Conservation (phyloP, 2,329 filamentous ascomycete genomes). For the Penicillium crustosum region DNA sequence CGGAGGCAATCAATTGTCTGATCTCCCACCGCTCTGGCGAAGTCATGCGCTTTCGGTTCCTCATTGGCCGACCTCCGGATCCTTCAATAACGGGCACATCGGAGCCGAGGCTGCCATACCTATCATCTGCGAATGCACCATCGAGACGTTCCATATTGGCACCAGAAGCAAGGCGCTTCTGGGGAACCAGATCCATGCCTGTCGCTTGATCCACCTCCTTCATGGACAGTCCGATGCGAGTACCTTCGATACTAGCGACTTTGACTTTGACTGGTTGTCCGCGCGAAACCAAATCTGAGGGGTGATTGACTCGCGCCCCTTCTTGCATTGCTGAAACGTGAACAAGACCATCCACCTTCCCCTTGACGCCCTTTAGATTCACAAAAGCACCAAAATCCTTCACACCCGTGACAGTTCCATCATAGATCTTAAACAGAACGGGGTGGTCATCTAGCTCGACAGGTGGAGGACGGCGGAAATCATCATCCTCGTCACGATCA, state of each 20-base stretch:
- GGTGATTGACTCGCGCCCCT: conserved; percentile 84
- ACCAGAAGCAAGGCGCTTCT: conserved; percentile 76
- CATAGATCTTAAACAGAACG: conserved; percentile 81
- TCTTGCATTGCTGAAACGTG: conserved; percentile 88
- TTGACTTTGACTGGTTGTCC: conserved; percentile 91
- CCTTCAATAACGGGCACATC: conserved; percentile 65
- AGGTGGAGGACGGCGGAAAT: conserved; percentile 64
- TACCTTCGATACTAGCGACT: conserved; percentile 79
- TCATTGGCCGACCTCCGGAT: conserved; percentile 54
- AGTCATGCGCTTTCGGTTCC: conserved; percentile 86
- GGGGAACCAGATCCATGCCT: conserved; percentile 77
- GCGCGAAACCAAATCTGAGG: conserved; percentile 77
- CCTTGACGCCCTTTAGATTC: conserved; percentile 80
- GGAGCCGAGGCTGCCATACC: conserved; percentile 55
- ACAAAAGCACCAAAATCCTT: conserved; percentile 97
- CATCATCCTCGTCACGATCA: conserved; percentile 37
- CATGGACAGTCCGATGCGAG: conserved; percentile 86
- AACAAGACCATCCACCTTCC: conserved; percentile 88
- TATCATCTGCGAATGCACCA: conserved; percentile 54
- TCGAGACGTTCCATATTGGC: conserved; percentile 85
- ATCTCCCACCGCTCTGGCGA: conserved; percentile 98
- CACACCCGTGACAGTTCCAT: conserved; percentile 83
- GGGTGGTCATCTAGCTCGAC: conserved; percentile 79
- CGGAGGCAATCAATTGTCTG: conserved; percentile 90
- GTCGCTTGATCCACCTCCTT: conserved; percentile 93